These are phyloP conservation scores for Labyrinthula sp. DNA, from an alignment of 352 stramenopile genomes.

Conservation along the genomic window DNA sequence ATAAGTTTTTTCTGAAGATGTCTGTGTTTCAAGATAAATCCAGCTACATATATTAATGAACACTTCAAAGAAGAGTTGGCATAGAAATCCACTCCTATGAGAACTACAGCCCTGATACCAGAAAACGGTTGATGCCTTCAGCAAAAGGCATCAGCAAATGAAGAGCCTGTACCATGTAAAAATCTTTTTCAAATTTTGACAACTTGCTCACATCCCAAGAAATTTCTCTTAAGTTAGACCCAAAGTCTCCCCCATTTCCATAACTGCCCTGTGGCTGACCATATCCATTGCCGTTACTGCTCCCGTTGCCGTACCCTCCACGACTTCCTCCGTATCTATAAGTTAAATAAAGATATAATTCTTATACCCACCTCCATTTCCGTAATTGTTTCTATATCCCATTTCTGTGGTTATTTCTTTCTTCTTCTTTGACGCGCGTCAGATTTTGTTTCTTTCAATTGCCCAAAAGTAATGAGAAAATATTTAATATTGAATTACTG, in stretches of 20 bases:
- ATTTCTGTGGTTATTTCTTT: not conserved
- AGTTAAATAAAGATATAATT: too few relatives aligned
- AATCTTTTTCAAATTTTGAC: constrained; percentile 32
- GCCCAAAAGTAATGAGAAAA: too few relatives aligned
- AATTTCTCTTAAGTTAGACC: constrained; percentile 13
- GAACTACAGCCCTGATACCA: not conserved
- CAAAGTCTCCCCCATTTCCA: constrained; percentile 3
- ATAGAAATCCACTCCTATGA: not conserved
- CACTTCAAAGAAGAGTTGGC: not conserved
- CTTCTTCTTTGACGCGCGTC: too few relatives aligned
- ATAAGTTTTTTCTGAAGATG: constrained; percentile 2
- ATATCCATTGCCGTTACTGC: constrained; percentile 3
- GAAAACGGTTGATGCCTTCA: not conserved
- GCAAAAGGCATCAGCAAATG: not conserved
- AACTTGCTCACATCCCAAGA: constrained; percentile 21
- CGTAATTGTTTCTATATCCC: constrained; percentile 2
- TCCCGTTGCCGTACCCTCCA: constrained; percentile 9
- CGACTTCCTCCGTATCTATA: constrained; percentile 1
- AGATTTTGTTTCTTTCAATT: too few relatives aligned
- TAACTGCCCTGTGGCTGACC: not conserved
- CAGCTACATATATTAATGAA: not conserved
- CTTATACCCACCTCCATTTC: too few relatives aligned
- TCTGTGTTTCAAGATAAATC: not conserved
- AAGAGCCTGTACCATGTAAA: constrained; percentile 29
- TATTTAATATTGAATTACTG: too few relatives aligned